Evolutionary conservation across 2,329 filamentous ascomycete genomes (phyloP), one percentile per base, ranked within the genome.

Genomic region (Aquanectria penicillioides): DNA sequence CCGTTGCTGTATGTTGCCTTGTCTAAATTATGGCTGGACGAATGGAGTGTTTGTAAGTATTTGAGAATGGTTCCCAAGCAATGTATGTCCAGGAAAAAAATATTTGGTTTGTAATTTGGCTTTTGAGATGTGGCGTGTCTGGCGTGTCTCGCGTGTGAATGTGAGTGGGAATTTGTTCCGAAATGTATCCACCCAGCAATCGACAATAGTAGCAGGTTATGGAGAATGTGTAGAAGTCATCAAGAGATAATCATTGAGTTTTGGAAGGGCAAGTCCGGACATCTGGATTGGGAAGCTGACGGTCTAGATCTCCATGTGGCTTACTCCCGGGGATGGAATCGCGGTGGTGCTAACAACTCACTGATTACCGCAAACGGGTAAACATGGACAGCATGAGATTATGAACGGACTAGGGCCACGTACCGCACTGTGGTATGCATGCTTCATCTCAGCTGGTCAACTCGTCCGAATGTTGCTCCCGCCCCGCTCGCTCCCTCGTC

Each of bases 11-110:
- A 47, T 57, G 33, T 53, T 52, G 26, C 48, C 36, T 58, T 58
- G 36, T 40, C 41, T 53, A 23, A 31, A 41, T 58, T 22, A 58
- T 36, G 55, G 41, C 28, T 50, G 48, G 34, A 52, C 26, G 40
- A 38, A 37, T 28, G 34, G 33, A 48, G 41, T 58, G 48, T 52
- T 58, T 58, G 48, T 58, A 58, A 41, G 55, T 58, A 53, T 37
- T 40, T 20, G 40, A 58, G 55, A 58, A 57, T 52, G 48, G 34
- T 41, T 58, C 28, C 20, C 15, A 48, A 52, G 48, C 48, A 52
- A 37, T 51, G 11, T 47, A 33, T 28, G 55, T 47, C 34, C 31
- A 36, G 17, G 10, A 37, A 26, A 33, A 46, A 33, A 46, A 46
- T 31, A 46, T 11, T 46, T 7, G 31, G 46, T 44, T 7, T 54